Conservation (phyloP, 2,329 filamentous ascomycete species). For the Fusarium napiforme region DNA sequence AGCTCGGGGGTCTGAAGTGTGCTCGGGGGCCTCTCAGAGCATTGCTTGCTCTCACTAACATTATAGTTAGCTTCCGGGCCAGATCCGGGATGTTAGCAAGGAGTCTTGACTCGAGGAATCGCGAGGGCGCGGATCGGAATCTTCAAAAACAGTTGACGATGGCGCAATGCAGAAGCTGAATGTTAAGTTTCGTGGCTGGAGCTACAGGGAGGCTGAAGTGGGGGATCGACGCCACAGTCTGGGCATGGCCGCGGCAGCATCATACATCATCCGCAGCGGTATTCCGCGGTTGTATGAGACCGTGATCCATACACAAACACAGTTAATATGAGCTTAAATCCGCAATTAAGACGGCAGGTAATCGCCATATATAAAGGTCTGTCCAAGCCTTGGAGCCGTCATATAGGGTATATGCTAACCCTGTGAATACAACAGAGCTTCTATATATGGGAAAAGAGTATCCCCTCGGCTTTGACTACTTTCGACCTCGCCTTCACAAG, state of each 20-base stretch:
- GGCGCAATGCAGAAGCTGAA: constrained; percentile 1
- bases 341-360: constrained; percentile 77
- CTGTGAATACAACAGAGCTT: constrained; percentile 68
- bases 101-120: not conserved
- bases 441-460: constrained; percentile 88
- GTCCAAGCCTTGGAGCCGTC: not conserved
- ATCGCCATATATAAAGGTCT: constrained; percentile 89
- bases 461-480: constrained; percentile 84
- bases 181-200: constrained; percentile 31
- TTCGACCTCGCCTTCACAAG: constrained; percentile 81
- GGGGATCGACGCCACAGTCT: constrained; percentile 31
- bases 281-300: not conserved
- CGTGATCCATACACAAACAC: constrained; percentile 8
- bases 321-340: constrained; percentile 53
- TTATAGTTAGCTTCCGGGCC: not conserved
- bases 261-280: constrained; percentile 20
- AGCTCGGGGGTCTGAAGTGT: not conserved
- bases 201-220: constrained; percentile 19
- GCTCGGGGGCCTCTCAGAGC: not conserved
- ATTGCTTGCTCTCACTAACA: not conserved
- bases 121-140: not conserved
- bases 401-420: not conserved
- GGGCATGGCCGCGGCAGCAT: constrained; percentile 15
- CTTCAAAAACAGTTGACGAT: not conserved
- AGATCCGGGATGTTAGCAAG: not conserved